These are phyloP conservation scores for Pelargonium cotyledonis DNA, from an alignment of 441 rosid genomes.

Conservation along the genomic window DNA sequence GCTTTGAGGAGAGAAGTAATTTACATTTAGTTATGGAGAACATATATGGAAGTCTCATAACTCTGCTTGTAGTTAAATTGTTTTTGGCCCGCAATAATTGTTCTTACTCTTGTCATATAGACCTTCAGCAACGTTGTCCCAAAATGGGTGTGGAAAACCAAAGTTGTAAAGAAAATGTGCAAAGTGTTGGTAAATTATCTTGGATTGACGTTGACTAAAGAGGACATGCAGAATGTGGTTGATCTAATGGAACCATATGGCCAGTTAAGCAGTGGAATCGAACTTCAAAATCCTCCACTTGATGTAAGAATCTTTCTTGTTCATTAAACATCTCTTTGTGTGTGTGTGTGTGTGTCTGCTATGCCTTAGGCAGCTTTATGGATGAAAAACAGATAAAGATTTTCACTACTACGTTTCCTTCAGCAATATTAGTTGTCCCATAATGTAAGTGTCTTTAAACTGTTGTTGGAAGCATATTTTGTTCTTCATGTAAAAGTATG, in stretches of 20 bases:
- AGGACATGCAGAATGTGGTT: slow-evolving; percentile 82
- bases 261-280: slow-evolving; percentile 89
- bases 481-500: slow-evolving; percentile 10
- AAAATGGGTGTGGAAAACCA: slow-evolving; percentile 58
- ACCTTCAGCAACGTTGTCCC: slow-evolving; percentile 64
- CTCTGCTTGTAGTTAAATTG: background rate
- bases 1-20: background rate
- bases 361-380: background rate
- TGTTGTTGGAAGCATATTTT: slow-evolving; percentile 2
- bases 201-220: slow-evolving; percentile 71
- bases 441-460: slow-evolving; percentile 4
- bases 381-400: background rate
- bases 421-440: background rate
- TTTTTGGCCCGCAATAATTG: background rate
- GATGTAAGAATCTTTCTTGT: slow-evolving; percentile 41
- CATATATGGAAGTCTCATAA: background rate
- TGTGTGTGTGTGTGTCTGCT: background rate
- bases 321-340: background rate
- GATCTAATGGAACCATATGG: slow-evolving; percentile 98
- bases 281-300: slow-evolving; percentile 70
- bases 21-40: background rate
- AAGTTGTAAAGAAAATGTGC: slow-evolving; percentile 49
- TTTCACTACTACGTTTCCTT: background rate
- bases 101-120: slow-evolving; percentile 25
- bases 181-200: slow-evolving; percentile 89